Evolutionary conservation across 805 yeast genomes (phyloP).

Genomic region (Torulaspora quercuum): DNA sequence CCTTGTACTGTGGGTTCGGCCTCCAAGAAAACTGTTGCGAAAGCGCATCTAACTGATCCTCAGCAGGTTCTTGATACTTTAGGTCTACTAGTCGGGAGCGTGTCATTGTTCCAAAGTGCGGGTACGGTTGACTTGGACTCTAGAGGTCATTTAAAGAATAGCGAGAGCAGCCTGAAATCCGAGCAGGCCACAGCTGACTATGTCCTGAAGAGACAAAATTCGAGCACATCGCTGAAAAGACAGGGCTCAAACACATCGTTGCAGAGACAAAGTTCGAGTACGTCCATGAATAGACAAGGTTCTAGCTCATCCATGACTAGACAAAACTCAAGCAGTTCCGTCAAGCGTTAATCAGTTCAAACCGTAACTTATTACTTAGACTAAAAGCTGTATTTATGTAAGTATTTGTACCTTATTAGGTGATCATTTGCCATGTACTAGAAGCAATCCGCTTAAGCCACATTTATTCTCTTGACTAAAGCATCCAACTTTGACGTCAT

Average conservation of each 20-base stretch:
- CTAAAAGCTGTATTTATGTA: no score
- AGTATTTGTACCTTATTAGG: no score
- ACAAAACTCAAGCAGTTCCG: slow-evolving; percentile 3
- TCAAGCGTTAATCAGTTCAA: neutral
- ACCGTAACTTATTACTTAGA: neutral
- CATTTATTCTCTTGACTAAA: slow-evolving; percentile 15
- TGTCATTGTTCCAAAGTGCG: slow-evolving; percentile 71
- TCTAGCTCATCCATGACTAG: slow-evolving; percentile 9
- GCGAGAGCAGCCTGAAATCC: slow-evolving; percentile 41
- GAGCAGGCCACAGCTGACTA: slow-evolving; percentile 34
- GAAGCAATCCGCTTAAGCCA: no score
- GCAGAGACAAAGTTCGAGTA: slow-evolving; percentile 3
- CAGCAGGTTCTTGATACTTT: slow-evolving; percentile 78
- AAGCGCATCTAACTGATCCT: slow-evolving; percentile 81
- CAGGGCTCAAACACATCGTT: slow-evolving; percentile 8
- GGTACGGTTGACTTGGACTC: slow-evolving; percentile 74
- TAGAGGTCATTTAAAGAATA: slow-evolving; percentile 60
- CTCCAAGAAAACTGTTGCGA: slow-evolving; percentile 77
- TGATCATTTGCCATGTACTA: no score
- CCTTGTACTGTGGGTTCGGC: slow-evolving; percentile 95
- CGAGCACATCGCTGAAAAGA: slow-evolving; percentile 13
- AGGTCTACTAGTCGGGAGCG: slow-evolving; percentile 75
- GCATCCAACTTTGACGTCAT: slow-evolving; percentile 28
- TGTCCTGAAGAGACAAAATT: slow-evolving; percentile 29
- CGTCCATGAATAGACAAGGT: slow-evolving; percentile 5